Evolutionary conservation across 2,329 filamentous ascomycete genomes (phyloP).

Genomic region (Colletotrichum euphorbiae): DNA sequence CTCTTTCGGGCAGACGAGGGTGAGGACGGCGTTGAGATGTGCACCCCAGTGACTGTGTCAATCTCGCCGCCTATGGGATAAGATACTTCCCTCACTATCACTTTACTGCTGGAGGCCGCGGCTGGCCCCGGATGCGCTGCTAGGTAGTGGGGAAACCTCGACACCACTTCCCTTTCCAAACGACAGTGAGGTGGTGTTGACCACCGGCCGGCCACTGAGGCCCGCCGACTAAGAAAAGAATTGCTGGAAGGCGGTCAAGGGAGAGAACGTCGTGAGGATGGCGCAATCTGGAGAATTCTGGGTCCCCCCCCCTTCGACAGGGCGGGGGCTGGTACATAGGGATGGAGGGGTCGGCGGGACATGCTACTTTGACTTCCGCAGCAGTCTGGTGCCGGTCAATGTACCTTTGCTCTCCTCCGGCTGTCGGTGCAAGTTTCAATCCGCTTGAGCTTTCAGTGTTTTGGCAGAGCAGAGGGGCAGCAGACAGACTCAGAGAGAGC

Average conservation of each 20-base stretch:
- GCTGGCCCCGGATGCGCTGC: slow-evolving; percentile 10
- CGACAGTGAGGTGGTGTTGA: not conserved
- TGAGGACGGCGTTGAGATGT: slow-evolving; percentile 1
- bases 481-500: not conserved
- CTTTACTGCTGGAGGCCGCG: not conserved
- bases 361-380: slow-evolving; percentile 11
- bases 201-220: slow-evolving; percentile 10
- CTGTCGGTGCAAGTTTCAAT: slow-evolving; percentile 31
- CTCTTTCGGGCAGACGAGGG: slow-evolving; percentile 19
- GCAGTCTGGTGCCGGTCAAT: not conserved
- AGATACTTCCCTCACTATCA: too few species aligned
- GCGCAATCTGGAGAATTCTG: slow-evolving; percentile 40
- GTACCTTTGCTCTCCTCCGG: slow-evolving; percentile 28
- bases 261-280: slow-evolving; percentile 30
- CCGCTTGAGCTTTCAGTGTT: slow-evolving; percentile 34
- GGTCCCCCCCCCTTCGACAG: slow-evolving; percentile 32
- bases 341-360: slow-evolving; percentile 34
- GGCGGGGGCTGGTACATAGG: slow-evolving; percentile 31
- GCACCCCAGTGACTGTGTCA: slow-evolving; percentile 31
- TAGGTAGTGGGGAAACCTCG: slow-evolving; percentile 1
- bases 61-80: slow-evolving; percentile 1
- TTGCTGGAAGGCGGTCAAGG: slow-evolving; percentile 37
- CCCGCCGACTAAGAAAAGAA: not conserved
- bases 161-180: slow-evolving; percentile 18
- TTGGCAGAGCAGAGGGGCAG: slow-evolving; percentile 5